These are phyloP conservation scores for Achlya hypogyna DNA, from an alignment of 352 stramenopile species.

Conservation along the genomic window DNA sequence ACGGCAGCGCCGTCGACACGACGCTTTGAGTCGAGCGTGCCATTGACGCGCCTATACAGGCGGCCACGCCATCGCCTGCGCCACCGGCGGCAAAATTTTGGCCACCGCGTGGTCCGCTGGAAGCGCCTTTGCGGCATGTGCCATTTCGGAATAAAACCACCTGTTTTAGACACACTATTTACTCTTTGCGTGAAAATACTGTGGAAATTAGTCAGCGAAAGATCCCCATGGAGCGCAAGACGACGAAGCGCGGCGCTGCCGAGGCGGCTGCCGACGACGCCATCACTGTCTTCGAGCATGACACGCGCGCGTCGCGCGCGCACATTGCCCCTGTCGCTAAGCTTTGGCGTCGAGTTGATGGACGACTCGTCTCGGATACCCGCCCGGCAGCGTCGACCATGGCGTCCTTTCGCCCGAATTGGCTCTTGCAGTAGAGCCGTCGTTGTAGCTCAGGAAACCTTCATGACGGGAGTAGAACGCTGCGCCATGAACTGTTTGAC, in stretches of 20 bases:
- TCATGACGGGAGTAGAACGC: not conserved
- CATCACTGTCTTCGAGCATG: not conserved
- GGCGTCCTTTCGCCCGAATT: not conserved
- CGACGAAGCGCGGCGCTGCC: not conserved
- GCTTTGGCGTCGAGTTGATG: not conserved
- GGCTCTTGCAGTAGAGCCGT: conserved; percentile 7
- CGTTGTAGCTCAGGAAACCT: no score
- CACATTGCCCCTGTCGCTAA: not conserved
- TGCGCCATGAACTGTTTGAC: conserved; percentile 54
- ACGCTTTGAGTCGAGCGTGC: not conserved
- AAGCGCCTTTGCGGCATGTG: no score
- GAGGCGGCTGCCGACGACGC: not conserved
- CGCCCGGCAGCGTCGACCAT: not conserved
- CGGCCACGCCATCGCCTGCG: no score
- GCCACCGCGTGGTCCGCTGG: no score
- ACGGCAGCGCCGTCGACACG: not conserved
- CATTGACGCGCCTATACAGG: no score
- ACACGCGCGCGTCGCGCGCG: conserved; percentile 9
- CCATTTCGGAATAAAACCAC: not conserved
- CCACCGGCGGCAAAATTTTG: no score
- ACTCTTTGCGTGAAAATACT: not conserved
- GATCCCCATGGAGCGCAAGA: not conserved
- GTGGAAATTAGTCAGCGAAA: not conserved
- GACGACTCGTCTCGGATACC: not conserved
- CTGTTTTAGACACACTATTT: not conserved